Percentiles rank a stretch among this genome's conserved stretches.
These are phyloP conservation scores for Kalmanozyma brasiliensis DNA, from an alignment of 1,284 basidiomycete species.

Conservation along the genomic window DNA sequence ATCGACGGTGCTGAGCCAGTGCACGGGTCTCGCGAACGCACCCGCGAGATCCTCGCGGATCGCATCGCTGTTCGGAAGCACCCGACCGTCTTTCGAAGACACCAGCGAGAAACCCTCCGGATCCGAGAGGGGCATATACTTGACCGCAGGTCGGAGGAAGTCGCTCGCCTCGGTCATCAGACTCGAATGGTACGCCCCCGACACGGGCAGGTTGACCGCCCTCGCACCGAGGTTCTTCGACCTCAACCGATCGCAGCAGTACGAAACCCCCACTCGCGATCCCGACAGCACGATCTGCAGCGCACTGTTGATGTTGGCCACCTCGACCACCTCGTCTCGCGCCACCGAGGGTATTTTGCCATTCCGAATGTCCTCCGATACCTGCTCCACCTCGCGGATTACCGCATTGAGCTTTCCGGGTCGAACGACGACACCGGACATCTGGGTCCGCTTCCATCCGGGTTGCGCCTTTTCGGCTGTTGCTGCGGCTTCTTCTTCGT, in stretches of 20 bases:
- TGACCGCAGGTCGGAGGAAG: slow-evolving; percentile 48
- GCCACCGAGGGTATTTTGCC: slow-evolving; percentile 56
- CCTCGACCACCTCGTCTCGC: slow-evolving; percentile 64
- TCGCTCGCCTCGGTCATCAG: slow-evolving; percentile 57
- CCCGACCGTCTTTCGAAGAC: slow-evolving; percentile 50
- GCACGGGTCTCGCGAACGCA: slow-evolving; percentile 55
- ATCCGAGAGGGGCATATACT: slow-evolving; percentile 55
- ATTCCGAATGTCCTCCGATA: slow-evolving; percentile 51
- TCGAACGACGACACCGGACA: slow-evolving; percentile 62
- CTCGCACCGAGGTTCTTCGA: slow-evolving; percentile 60
- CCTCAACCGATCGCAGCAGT: slow-evolving; percentile 62
- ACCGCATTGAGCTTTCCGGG: slow-evolving; percentile 58
- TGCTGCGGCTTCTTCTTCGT: slow-evolving; percentile 17
- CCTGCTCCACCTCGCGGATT: slow-evolving; percentile 47
- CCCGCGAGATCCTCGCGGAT: slow-evolving; percentile 55
- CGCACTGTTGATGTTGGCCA: slow-evolving; percentile 64
- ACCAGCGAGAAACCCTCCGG: slow-evolving; percentile 48
- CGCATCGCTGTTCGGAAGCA: slow-evolving; percentile 22
- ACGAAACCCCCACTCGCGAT: slow-evolving; percentile 61
- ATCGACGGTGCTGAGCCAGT: slow-evolving; percentile 58
- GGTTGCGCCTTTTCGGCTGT: slow-evolving; percentile 8
- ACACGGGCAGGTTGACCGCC: slow-evolving; percentile 65
- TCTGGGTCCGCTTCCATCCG: slow-evolving; percentile 63
- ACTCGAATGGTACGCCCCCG: slow-evolving; percentile 63
- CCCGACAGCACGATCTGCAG: slow-evolving; percentile 64